Evolutionary conservation across 2,329 filamentous ascomycete species (phyloP).

Genomic region (Arthrobotrys musiformis): DNA sequence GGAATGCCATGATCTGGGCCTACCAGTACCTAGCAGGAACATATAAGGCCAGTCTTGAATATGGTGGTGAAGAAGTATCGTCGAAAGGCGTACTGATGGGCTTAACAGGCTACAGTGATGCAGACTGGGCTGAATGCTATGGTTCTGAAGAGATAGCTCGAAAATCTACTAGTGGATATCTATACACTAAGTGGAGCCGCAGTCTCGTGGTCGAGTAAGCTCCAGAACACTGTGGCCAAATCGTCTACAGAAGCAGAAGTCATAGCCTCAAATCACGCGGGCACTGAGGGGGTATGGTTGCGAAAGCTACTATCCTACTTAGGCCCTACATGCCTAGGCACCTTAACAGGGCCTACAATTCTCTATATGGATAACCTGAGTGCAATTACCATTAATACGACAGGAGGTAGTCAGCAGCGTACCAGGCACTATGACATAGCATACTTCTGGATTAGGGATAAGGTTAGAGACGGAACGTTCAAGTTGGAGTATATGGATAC

Average conservation of each 20-base stretch:
- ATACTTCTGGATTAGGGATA: slow-evolving; percentile 9
- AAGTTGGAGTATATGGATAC: too few species aligned
- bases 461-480: too few species aligned
- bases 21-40: too few species aligned
- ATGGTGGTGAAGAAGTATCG: too few species aligned
- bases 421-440: not conserved
- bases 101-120: not conserved
- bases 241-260: not conserved
- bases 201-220: not conserved
- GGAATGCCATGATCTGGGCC: too few species aligned
- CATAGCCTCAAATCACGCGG: not conserved
- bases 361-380: not conserved
- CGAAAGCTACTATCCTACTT: not conserved
- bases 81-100: too few species aligned
- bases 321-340: not conserved
- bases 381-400: not conserved
- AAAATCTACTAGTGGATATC: not conserved
- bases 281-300: not conserved
- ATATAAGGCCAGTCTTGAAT: too few species aligned
- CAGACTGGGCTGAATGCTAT: not conserved
- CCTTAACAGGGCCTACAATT: not conserved
- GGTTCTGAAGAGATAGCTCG: not conserved
- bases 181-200: not conserved
- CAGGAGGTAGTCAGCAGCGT: not conserved
- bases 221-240: not conserved